A percentile compares a stretch with the other conserved stretches of the same genome.
phyloP scores from a whole-genome alignment of 306 rosid genomes.

The Mimosa bimucronata region DNA sequence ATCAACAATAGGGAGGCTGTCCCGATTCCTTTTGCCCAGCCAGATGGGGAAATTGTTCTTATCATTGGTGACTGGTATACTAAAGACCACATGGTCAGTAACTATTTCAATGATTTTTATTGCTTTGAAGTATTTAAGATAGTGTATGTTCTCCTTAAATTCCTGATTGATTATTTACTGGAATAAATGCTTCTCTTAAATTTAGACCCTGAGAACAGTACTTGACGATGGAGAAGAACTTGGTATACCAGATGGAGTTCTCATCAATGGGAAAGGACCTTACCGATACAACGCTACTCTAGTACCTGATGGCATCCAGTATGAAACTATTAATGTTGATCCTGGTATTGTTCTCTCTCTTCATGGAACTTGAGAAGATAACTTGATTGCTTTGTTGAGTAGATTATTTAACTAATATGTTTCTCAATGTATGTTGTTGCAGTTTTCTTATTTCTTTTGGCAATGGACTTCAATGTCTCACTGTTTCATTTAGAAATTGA shows the following conservation, averaged over 20 bases:
- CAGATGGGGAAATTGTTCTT: constrained; percentile 2
- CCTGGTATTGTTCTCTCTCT: background rate
- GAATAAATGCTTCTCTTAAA: background rate
- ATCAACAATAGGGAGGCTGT: background rate
- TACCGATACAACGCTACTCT: constrained; percentile 4
- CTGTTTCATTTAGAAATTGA: background rate
- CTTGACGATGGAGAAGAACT: constrained; percentile 1
- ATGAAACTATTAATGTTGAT: constrained; percentile 17
- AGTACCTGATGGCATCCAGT: constrained; percentile 16
- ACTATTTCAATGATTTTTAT: background rate
- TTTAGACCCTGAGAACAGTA: background rate
- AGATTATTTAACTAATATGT: background rate
- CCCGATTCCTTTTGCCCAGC: background rate
- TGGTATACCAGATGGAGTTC: constrained; percentile 19
- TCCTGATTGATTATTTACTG: background rate
- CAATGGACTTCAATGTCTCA: background rate
- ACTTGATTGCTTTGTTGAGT: background rate
- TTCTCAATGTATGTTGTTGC: background rate
- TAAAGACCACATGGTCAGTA: constrained; percentile 35
- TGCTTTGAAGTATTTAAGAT: background rate
- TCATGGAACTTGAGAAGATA: background rate
- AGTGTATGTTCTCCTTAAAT: background rate
- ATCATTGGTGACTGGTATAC: constrained; percentile 11
- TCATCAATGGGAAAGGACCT: constrained; percentile 21
- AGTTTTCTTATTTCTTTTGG: background rate